These are phyloP conservation scores for Leucogyrophana mollusca DNA, from an alignment of 768 basidiomycete genomes.

Conservation along the genomic window DNA sequence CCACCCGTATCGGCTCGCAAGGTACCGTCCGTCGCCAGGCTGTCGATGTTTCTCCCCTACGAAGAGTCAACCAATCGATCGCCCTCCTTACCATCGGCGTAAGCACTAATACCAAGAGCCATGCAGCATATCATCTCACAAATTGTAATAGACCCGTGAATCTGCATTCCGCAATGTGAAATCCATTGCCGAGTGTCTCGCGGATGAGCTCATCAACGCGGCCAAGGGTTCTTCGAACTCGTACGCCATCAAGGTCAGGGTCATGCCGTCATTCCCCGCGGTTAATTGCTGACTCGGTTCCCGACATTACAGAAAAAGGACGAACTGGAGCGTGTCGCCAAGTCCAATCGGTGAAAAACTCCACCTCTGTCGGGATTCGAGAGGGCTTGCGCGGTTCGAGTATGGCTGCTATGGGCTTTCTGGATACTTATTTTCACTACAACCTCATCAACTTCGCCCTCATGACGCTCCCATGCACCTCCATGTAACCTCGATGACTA, in stretches of 20 bases:
- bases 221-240: slow-evolving; percentile 99
- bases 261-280: not conserved
- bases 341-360: slow-evolving; percentile 95
- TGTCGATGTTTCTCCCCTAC: slow-evolving; percentile 98
- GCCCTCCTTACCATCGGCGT: slow-evolving; percentile 95
- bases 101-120: slow-evolving; percentile 32
- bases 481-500: slow-evolving; percentile 16
- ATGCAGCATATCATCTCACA: not conserved
- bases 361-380: not conserved
- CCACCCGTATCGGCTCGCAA: slow-evolving; percentile 99
- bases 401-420: slow-evolving; percentile 24
- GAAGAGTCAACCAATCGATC: slow-evolving; percentile 97
- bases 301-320: slow-evolving; percentile 82
- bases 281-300: not conserved
- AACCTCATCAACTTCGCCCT: slow-evolving; percentile 10
- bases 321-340: slow-evolving; percentile 99
- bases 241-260: slow-evolving; percentile 95
- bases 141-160: slow-evolving; percentile 79
- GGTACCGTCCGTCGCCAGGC: slow-evolving; percentile 99
- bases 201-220: slow-evolving; percentile 99
- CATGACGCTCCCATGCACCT: slow-evolving; percentile 22
- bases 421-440: slow-evolving; percentile 9
- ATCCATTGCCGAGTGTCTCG: slow-evolving; percentile 97
- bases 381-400: slow-evolving; percentile 14
- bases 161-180: slow-evolving; percentile 99